Conservation (phyloP, 371 early-diverging fungal genomes). For the Mucor piriformis region DNA sequence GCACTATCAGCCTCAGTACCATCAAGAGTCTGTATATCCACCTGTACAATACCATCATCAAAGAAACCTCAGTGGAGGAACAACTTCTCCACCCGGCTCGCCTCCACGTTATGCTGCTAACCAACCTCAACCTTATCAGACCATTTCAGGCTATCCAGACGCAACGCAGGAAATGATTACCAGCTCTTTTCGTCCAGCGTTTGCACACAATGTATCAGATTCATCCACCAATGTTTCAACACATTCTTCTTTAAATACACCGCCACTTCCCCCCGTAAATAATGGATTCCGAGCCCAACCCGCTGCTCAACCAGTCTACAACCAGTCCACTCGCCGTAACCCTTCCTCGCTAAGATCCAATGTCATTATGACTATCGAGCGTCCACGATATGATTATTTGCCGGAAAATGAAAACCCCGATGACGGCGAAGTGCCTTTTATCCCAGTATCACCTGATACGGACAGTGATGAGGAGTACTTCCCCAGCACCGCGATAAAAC, state of each 20-base stretch:
- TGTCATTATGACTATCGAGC: constrained; percentile 30
- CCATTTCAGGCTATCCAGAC: constrained; percentile 21
- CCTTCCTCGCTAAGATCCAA: constrained; percentile 22
- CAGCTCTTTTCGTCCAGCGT: constrained; percentile 24
- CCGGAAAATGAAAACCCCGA: constrained; percentile 13
- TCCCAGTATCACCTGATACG: constrained; percentile 37
- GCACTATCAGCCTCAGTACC: constrained; percentile 3
- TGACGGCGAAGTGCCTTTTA: constrained; percentile 29
- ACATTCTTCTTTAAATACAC: background rate
- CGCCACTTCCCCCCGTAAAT: background rate
- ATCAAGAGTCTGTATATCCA: constrained; percentile 14
- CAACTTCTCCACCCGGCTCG: constrained; percentile 16
- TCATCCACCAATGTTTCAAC: constrained; percentile 6
- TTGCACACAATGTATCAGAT: constrained; percentile 7
- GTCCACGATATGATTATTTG: constrained; percentile 20
- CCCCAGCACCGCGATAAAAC: background rate
- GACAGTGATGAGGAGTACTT: constrained; percentile 25
- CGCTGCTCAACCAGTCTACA: background rate
- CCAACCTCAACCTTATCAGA: constrained; percentile 13
- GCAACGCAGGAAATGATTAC: constrained; percentile 24
- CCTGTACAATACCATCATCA: constrained; percentile 17
- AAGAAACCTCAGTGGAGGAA: constrained; percentile 5
- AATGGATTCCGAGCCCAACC: background rate
- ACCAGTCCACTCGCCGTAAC: background rate
- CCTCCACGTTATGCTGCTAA: background rate